Evolutionary conservation across 768 basidiomycete species (phyloP).

Genomic region (Termitomyces sp.): DNA sequence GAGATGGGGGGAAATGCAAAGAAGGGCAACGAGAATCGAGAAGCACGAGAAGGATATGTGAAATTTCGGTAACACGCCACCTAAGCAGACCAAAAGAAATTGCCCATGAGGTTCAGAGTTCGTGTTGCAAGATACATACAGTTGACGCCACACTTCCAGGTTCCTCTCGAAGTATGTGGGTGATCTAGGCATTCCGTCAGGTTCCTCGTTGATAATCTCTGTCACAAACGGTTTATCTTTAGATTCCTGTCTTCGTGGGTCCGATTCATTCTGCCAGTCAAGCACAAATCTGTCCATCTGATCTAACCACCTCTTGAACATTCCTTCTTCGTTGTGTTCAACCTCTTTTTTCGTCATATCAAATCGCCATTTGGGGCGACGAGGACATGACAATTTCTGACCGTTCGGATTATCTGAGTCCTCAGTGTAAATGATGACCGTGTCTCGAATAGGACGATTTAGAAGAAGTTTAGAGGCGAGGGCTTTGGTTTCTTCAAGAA

Average conservation of each 20-base stretch:
- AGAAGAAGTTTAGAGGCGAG: constrained; percentile 54
- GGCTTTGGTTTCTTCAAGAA: constrained; percentile 55
- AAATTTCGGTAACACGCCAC: constrained; percentile 93
- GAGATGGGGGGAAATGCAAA: constrained; percentile 81
- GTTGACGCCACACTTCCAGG: constrained; percentile 91
- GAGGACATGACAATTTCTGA: constrained; percentile 45
- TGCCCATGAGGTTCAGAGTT: neutral
- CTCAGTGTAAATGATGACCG: constrained; percentile 32
- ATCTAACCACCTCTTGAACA: constrained; percentile 76
- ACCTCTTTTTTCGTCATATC: constrained; percentile 87
- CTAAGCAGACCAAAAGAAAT: constrained; percentile 30
- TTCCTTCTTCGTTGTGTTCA: constrained; percentile 84
- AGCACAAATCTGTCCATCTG: constrained; percentile 54
- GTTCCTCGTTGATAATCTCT: constrained; percentile 7
- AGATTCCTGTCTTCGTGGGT: constrained; percentile 41
- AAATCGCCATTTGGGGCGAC: constrained; percentile 82
- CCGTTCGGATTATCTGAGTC: constrained; percentile 13
- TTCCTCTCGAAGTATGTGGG: constrained; percentile 87
- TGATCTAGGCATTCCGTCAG: constrained; percentile 47
- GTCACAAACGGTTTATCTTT: constrained; percentile 10
- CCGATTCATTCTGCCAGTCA: constrained; percentile 9
- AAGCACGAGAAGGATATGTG: constrained; percentile 83
- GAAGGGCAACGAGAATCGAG: constrained; percentile 89
- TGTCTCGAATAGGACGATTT: constrained; percentile 49
- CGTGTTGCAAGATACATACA: constrained; percentile 46